Percentiles rank a stretch among this genome's conserved stretches.
Evolutionary conservation across 2,329 filamentous ascomycete species (phyloP).

Genomic region (Ceratocystis destructans): DNA sequence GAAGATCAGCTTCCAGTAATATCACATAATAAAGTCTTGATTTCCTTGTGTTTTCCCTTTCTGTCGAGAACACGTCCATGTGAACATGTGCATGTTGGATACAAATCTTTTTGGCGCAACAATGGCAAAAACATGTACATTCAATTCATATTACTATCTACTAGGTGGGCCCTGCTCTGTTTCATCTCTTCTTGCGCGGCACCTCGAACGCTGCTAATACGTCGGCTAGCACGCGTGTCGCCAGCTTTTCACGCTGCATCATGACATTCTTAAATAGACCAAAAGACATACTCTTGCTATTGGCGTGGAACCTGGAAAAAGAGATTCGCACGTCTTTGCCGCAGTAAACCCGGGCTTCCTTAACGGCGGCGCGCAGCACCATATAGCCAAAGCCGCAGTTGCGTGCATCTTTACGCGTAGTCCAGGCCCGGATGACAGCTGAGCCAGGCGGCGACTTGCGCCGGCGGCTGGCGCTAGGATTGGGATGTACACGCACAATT

Average conservation of each 20-base stretch:
- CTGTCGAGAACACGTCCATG: no score
- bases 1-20: no score
- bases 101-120: no score
- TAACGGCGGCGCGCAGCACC: conserved; percentile 59
- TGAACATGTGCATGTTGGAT: no score
- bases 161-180: not conserved
- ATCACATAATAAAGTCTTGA: no score
- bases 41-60: no score
- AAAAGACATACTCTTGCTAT: conserved; percentile 51
- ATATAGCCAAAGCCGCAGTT: conserved; percentile 57
- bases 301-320: conserved; percentile 67
- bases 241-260: conserved; percentile 43
- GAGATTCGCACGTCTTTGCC: conserved; percentile 53
- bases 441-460: conserved; percentile 31
- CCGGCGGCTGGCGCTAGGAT: conserved; percentile 11
- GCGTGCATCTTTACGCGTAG: conserved; percentile 55
- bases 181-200: conserved; percentile 34
- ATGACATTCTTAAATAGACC: conserved; percentile 49
- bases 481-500: conserved; percentile 38
- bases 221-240: conserved; percentile 38
- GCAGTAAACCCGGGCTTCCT: conserved; percentile 51
- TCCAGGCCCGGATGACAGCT: conserved; percentile 71
- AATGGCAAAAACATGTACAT: no score
- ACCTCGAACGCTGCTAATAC: conserved; percentile 38
- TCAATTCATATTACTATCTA: no score